Conservation (phyloP, 2,329 filamentous ascomycete species). For the Esteya vermicola region DNA sequence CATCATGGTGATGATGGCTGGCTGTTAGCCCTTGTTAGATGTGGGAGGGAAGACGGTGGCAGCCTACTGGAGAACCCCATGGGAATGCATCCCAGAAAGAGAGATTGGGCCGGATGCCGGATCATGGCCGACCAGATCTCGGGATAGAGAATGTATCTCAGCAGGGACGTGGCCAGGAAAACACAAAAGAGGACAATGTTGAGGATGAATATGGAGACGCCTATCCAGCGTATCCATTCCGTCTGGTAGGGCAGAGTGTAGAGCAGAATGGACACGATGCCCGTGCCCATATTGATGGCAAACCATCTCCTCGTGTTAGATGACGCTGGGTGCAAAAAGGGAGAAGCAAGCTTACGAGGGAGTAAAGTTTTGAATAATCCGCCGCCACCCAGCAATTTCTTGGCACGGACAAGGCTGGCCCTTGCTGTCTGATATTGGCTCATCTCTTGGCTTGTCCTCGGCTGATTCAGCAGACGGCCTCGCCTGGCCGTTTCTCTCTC, state of each 20-base stretch:
- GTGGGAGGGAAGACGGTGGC: background rate
- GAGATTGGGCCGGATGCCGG: slow-evolving; percentile 42
- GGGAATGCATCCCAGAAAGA: slow-evolving; percentile 49
- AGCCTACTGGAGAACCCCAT: slow-evolving; percentile 41
- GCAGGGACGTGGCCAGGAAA: slow-evolving; percentile 32
- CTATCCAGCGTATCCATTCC: slow-evolving; percentile 36
- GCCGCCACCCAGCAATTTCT: slow-evolving; percentile 16
- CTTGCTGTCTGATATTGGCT: too few species aligned
- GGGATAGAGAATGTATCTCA: slow-evolving; percentile 47
- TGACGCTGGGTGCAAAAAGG: background rate
- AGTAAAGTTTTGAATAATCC: slow-evolving; percentile 27
- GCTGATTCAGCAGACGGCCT: background rate
- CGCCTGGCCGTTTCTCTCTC: background rate
- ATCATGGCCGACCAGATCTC: slow-evolving; percentile 48
- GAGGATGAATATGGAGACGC: slow-evolving; percentile 39
- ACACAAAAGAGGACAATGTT: slow-evolving; percentile 39
- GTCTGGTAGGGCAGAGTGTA: slow-evolving; percentile 42
- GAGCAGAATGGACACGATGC: slow-evolving; percentile 44
- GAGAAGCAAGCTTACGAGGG: slow-evolving; percentile 21
- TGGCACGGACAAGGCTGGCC: slow-evolving; percentile 5
- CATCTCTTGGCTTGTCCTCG: too few species aligned
- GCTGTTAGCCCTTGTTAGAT: background rate
- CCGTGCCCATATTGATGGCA: slow-evolving; percentile 47
- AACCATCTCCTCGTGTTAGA: slow-evolving; percentile 27
- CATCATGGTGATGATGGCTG: slow-evolving; percentile 42